Base-by-base conservation (phyloP, 2,329 filamentous ascomycete genomes). In the Neurospora sp. region DNA sequence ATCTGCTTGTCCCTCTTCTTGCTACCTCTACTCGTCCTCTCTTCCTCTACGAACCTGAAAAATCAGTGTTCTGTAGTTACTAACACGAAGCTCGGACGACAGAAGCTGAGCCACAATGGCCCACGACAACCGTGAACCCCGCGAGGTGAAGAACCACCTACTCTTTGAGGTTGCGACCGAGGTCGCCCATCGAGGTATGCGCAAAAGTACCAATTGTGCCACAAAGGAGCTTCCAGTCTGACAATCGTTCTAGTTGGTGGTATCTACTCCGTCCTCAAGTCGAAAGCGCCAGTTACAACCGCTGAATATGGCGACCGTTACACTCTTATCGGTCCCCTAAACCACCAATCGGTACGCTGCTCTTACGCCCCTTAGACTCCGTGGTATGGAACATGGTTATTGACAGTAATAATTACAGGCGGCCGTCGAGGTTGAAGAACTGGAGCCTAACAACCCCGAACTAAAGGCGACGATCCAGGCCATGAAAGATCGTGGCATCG, bases 221-320 rank as follows among this genome's bases (percentile, higher is more conserved):
- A 43, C 67, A 28, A 58, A 66, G 38, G 33, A 67, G 43, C 28
- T 66, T 46, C 68, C 66, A 68, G 39, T 71, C 76, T 80, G 70
- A 78, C 73, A 68, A 72, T 70, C 46, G 40, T 66, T 70, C 17
- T 70, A 96, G 96, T 99, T 72, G 96, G 96, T 78, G 96, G 96
- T 77, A 99, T 99, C 83, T 99, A 99, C 85, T 98, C 95, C 17
- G 96, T 99, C 74, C 90, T 99, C 82, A 99, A 99, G 82, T 99
- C 96, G 72, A 99, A 99, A 82, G 95, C 96, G 43, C 95, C 96
- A 68, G 96, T 98, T 72, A 98, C 96, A 62, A 97, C 95, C 0
- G 93, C 93, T 72, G 96, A 99, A 82, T 99, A 98, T 96, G 96
- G 96, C 81, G 93, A 97, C 71, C 89, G 93, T 75, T 99, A 99